These are phyloP conservation scores for Hericium erinaceus DNA, from an alignment of 768 basidiomycete species.

Conservation along the genomic window DNA sequence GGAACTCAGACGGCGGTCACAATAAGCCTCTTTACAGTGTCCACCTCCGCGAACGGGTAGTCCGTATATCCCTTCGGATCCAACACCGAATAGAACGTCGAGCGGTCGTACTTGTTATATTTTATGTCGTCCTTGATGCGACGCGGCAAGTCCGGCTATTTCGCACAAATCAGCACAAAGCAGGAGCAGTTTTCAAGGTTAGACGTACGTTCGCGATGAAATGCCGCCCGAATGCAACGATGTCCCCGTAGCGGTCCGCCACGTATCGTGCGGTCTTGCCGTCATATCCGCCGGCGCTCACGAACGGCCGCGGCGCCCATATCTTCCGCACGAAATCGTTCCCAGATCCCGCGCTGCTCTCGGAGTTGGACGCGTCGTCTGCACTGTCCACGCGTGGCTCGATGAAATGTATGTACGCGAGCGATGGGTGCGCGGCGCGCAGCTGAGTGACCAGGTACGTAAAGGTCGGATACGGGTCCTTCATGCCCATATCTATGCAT, in stretches of 20 bases:
- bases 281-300: conserved; percentile 18
- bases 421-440: conserved; percentile 28
- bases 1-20: too few relatives aligned
- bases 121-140: background rate
- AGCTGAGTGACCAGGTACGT: conserved; percentile 36
- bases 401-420: conserved; percentile 30
- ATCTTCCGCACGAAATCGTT: conserved; percentile 16
- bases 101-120: background rate
- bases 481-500: conserved; percentile 35
- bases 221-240: conserved; percentile 19
- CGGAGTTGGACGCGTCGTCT: background rate
- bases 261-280: conserved; percentile 12
- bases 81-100: background rate
- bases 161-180: too few relatives aligned
- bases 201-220: conserved; percentile 22
- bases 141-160: background rate
- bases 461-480: conserved; percentile 47
- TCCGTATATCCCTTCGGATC: background rate
- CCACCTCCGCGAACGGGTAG: background rate
- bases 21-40: too few relatives aligned
- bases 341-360: conserved; percentile 4
- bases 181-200: too few relatives aligned
- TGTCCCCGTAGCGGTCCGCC: conserved; percentile 16
- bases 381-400: conserved; percentile 18
- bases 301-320: conserved; percentile 16